Base-by-base conservation (phyloP, 2,329 filamentous ascomycete genomes). In the Exophiala mesophila region DNA sequence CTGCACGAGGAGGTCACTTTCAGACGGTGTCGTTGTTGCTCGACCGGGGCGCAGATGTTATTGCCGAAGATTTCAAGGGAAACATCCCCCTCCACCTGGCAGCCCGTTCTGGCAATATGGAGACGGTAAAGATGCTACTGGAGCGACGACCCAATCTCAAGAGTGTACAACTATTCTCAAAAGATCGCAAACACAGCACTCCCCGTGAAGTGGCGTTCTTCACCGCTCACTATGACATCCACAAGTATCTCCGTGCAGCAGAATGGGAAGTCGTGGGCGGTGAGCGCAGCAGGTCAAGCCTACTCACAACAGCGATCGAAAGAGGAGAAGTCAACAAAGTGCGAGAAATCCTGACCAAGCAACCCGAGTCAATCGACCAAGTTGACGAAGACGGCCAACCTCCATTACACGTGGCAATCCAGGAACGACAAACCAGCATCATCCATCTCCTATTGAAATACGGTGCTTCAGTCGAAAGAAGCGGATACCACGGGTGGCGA, bases 11-110 rank as follows among this genome's bases (percentile, higher is more conserved):
- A 10, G 59, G 58, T 3, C 54, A 57, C 39, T 51, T 52, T 2
- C 55, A 59, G 13, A 51, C 59, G 23, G 57, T 60, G 10, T 49
- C 55, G 13, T 51, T 59, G 24, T 40, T 64, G 16, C 41, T 62
- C 12, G 45, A 55, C 13, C 53, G 46, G 9, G 55, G 53, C 15
- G 56, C 56, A 6, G 45, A 59, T 39, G 46, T 60, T 26, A 49
- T 58, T 4, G 34, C 53, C 6, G 39, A 50, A 7, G 58, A 62
- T 38, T 39, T 42, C 21, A 39, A 35, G 15, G 40, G 44, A 15
- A 45, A 49, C 9, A 49, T 47, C 12, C 41, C 51, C 6, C 31
- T 58, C 8, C 49, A 55, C 36, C 35, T 48, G 2, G 55, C 53
- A 5, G 47, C 46, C n/a, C 43, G 51, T 19, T 49, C 50, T 20